phyloP scores from a whole-genome alignment of 345 rosid species.

The Isatis tinctoria region DNA sequence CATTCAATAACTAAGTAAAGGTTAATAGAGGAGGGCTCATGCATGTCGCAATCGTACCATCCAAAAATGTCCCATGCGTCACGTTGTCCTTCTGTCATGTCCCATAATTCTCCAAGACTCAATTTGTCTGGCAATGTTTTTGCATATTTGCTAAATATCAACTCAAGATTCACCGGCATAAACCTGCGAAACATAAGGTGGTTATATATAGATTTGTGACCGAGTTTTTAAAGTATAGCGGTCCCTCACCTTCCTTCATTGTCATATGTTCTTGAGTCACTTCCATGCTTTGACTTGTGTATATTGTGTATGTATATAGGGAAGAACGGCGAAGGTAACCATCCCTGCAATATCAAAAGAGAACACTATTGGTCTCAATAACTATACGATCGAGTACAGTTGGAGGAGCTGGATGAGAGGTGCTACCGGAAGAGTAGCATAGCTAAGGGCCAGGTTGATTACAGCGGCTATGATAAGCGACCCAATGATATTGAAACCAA shows the following conservation, averaged over 20 bases:
- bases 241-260: constrained; percentile 65
- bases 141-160: constrained; percentile 80
- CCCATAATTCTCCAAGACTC: constrained; percentile 64
- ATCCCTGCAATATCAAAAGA: constrained; percentile 41
- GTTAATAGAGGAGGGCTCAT: not conserved
- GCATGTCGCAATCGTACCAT: constrained; percentile 37
- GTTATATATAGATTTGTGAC: not conserved
- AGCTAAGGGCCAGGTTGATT: constrained; percentile 58
- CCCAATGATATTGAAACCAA: constrained; percentile 64
- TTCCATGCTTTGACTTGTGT: constrained; percentile 79
- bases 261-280: constrained; percentile 66
- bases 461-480: constrained; percentile 48
- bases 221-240: not conserved
- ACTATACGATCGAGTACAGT: no score
- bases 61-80: constrained; percentile 59
- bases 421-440: constrained; percentile 61
- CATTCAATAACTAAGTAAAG: not conserved
- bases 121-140: constrained; percentile 62
- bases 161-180: constrained; percentile 56
- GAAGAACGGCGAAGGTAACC: constrained; percentile 81
- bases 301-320: constrained; percentile 79
- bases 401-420: not conserved
- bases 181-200: constrained; percentile 36
- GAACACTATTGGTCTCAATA: not conserved
- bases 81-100: constrained; percentile 71